Base-by-base conservation (phyloP, 352 stramenopile genomes). In the Globisporangium sylvaticum region DNA sequence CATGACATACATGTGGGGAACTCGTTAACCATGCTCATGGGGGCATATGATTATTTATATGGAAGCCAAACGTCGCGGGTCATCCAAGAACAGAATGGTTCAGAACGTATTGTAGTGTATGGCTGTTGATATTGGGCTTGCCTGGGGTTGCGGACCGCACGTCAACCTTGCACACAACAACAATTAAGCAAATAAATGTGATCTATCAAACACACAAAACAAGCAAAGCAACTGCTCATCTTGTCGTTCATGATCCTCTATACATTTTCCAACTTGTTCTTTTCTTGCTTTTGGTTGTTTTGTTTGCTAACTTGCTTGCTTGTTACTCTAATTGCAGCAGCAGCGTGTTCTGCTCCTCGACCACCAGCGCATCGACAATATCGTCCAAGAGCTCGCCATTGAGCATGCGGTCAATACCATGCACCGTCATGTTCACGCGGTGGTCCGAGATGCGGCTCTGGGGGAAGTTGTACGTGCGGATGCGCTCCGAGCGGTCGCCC, bases 381-480 rank as follows among this genome's bases (percentile, higher is more conserved):
- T 95, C 89, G 69, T 97, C 89, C n/a, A 98, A 69, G 29, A 92
- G 64, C 64, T 97, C 85, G 9, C 93, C 93, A 37, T 81, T 81
- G 58, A 98, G 77, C 87, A 98, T 96, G 32, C 84, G 80, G 34
- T 97, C 90, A 62, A 97, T 96, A 37, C 92, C 91, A 66, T 84
- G 93, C 1, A 92, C 76, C 4, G 90, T 97, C 32, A 97, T 69
- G 62, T 94, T 92, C 37, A 98, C 92, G 67, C 96, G 88, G 81
- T 99, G 97, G 77, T 99, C 97, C 53, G 92, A 98, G 59, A 99
- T 89, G 56, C 96, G 90, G 80, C 97, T 97, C 71, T 99, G 96
- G 4, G 91, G 88, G 68, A 96, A 99, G 80, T 99, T 99, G 88
- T 99, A 99, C 27, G 97, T 99, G 62, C 97, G 87, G 52, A 99